A percentile compares a stretch with the other conserved stretches of the same genome.
These are phyloP conservation scores for Millerozyma acaciae DNA, from an alignment of 805 yeast genomes.

Conservation along the genomic window DNA sequence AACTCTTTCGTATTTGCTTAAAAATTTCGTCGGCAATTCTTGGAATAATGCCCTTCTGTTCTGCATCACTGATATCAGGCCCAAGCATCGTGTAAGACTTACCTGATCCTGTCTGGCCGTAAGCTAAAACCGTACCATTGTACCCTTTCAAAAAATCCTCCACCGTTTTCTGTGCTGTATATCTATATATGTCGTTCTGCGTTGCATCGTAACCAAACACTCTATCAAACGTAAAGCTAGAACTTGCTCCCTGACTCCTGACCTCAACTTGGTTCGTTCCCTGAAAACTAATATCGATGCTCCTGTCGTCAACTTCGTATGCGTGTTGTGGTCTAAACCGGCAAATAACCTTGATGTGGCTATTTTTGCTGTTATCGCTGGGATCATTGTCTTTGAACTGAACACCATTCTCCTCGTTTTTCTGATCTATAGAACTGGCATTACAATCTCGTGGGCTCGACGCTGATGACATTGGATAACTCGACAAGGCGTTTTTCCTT, in stretches of 20 bases:
- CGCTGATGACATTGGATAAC: background rate
- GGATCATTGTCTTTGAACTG: background rate
- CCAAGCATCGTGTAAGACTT: constrained; percentile 80
- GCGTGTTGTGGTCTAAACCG: constrained; percentile 61
- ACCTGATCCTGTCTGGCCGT: constrained; percentile 79
- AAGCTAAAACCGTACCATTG: constrained; percentile 72
- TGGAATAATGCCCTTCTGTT: constrained; percentile 62
- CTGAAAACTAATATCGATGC: constrained; percentile 24
- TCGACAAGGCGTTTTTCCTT: too few relatives aligned
- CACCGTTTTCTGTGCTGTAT: constrained; percentile 58
- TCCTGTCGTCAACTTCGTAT: constrained; percentile 28
- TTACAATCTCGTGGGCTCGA: constrained; percentile 1
- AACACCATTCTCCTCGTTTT: background rate
- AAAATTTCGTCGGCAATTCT: constrained; percentile 67
- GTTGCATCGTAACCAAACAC: constrained; percentile 50
- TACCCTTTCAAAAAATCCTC: constrained; percentile 71
- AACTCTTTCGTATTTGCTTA: constrained; percentile 42
- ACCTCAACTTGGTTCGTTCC: constrained; percentile 1
- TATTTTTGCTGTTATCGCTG: constrained; percentile 7
- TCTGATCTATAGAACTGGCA: background rate
- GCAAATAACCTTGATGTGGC: constrained; percentile 63
- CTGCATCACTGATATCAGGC: constrained; percentile 25
- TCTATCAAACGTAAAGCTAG: constrained; percentile 57
- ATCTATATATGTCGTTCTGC: constrained; percentile 58
- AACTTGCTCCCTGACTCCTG: constrained; percentile 21